Conservation (phyloP, 805 yeast species). For the Barnettozyma sucrosica region DNA sequence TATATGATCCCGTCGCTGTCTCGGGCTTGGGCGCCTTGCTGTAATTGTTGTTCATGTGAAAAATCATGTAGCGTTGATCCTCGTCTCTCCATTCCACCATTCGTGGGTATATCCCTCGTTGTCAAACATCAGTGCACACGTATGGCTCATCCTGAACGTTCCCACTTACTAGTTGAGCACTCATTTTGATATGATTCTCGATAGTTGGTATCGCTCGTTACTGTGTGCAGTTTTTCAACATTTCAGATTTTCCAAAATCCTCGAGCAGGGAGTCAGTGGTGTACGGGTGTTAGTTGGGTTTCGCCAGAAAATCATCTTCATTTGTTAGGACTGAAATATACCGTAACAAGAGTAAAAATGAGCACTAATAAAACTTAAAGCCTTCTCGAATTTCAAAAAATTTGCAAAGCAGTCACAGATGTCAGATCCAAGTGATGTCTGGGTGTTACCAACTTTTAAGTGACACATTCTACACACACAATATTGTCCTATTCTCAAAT, state of each 20-base stretch:
- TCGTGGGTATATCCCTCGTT: not conserved
- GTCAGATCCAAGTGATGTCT: slow-evolving; percentile 4
- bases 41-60: too few species aligned
- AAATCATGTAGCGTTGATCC: not conserved
- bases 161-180: slow-evolving; percentile 29
- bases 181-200: slow-evolving; percentile 20
- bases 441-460: slow-evolving; percentile 10
- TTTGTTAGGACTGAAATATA: slow-evolving; percentile 2
- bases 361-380: not conserved
- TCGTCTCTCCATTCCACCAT: not conserved
- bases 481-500: too few species aligned
- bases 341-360: not conserved
- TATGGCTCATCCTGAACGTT: not conserved
- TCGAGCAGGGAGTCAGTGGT: slow-evolving; percentile 12
- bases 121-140: not conserved
- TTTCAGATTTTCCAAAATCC: slow-evolving; percentile 3
- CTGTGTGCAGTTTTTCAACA: slow-evolving; percentile 10
- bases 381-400: not conserved
- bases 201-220: slow-evolving; percentile 3
- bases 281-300: slow-evolving; percentile 5
- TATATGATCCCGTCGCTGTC: not conserved
- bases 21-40: not conserved
- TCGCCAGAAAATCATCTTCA: not conserved
- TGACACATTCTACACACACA: not conserved
- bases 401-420: slow-evolving; percentile 2